phyloP scores from a whole-genome alignment of 805 yeast genomes.

The Wickerhamiella cacticola region DNA sequence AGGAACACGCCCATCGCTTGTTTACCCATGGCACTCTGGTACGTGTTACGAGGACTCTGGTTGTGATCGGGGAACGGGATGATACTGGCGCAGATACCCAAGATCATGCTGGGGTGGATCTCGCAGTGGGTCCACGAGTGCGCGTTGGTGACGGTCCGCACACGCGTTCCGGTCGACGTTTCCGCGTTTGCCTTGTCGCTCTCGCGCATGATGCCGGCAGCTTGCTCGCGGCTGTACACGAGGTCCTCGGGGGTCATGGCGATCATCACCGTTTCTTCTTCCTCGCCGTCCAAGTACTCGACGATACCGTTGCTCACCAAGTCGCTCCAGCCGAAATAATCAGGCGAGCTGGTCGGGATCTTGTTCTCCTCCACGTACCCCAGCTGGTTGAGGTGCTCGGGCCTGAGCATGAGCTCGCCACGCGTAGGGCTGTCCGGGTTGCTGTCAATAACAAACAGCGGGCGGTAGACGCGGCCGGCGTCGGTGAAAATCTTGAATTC shows the following conservation, averaged over 20 bases:
- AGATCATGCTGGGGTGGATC: slow-evolving; percentile 96
- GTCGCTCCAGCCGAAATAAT: slow-evolving; percentile 67
- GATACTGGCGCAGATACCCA: slow-evolving; percentile 96
- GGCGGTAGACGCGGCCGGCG: slow-evolving; percentile 97
- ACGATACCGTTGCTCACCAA: slow-evolving; percentile 76
- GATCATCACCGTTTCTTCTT: slow-evolving; percentile 95
- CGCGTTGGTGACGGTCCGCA: slow-evolving; percentile 44
- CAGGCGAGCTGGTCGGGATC: slow-evolving; percentile 39
- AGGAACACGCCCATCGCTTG: slow-evolving; percentile 99
- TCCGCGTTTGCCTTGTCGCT: slow-evolving; percentile 33
- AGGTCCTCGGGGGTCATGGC: slow-evolving; percentile 98
- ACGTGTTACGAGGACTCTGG: slow-evolving; percentile 98
- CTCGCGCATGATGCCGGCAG: slow-evolving; percentile 29
- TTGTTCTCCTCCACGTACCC: slow-evolving; percentile 41
- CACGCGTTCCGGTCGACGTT: slow-evolving; percentile 70
- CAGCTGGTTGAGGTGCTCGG: slow-evolving; percentile 68
- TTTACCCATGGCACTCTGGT: slow-evolving; percentile 99
- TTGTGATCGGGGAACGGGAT: slow-evolving; percentile 99
- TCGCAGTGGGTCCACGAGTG: slow-evolving; percentile 97
- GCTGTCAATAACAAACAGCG: slow-evolving; percentile 85
- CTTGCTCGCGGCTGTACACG: slow-evolving; percentile 43
- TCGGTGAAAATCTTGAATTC: slow-evolving; percentile 95
- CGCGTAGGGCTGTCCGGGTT: slow-evolving; percentile 38
- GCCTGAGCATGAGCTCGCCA: slow-evolving; percentile 72
- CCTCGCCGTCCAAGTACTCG: slow-evolving; percentile 97